Percentiles rank a stretch among this genome's conserved stretches.
Conservation (phyloP, 108 stramenopile genomes). For the Cyclotella cryptica region DNA sequence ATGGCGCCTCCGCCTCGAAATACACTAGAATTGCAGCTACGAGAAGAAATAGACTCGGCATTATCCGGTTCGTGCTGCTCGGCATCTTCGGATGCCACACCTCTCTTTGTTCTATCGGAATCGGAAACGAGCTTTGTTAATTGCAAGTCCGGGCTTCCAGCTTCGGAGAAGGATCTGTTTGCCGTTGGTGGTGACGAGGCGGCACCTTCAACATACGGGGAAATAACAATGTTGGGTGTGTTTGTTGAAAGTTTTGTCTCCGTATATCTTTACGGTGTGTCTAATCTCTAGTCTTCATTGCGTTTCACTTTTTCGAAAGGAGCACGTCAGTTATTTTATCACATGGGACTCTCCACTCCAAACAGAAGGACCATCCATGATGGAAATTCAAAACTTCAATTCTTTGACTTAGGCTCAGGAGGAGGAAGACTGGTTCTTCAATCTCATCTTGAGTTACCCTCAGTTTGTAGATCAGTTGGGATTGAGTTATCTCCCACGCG, state of each 20-base stretch:
- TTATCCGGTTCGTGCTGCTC: constrained; percentile 47
- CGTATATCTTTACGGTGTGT: too few species aligned
- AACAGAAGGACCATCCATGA: constrained; percentile 13
- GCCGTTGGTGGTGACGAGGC: constrained; percentile 6
- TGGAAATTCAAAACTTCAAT: constrained; percentile 35
- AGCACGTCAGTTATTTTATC: constrained; percentile 69
- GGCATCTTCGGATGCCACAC: constrained; percentile 11
- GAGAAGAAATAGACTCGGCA: constrained; percentile 47
- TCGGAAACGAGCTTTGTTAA: constrained; percentile 47
- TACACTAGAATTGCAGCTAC: constrained; percentile 36
- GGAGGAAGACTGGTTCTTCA: constrained; percentile 68
- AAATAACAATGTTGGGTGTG: constrained; percentile 58
- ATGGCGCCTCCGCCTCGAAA: constrained; percentile 63
- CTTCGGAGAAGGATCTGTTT: constrained; percentile 22
- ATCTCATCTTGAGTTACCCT: constrained; percentile 59
- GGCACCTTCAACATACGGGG: constrained; percentile 66
- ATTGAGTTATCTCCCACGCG: constrained; percentile 66
- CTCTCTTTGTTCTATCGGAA: constrained; percentile 41
- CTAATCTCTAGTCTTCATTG: constrained; percentile 6
- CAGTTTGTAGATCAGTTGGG: constrained; percentile 49
- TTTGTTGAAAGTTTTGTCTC: neutral
- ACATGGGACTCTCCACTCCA: constrained; percentile 51
- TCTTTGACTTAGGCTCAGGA: constrained; percentile 76
- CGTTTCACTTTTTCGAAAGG: constrained; percentile 2
- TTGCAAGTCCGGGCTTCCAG: constrained; percentile 39